A percentile compares a stretch with the other conserved stretches of the same genome.
Evolutionary conservation across 2,329 filamentous ascomycete genomes (phyloP).

Genomic region (Bipolaris gigantea): DNA sequence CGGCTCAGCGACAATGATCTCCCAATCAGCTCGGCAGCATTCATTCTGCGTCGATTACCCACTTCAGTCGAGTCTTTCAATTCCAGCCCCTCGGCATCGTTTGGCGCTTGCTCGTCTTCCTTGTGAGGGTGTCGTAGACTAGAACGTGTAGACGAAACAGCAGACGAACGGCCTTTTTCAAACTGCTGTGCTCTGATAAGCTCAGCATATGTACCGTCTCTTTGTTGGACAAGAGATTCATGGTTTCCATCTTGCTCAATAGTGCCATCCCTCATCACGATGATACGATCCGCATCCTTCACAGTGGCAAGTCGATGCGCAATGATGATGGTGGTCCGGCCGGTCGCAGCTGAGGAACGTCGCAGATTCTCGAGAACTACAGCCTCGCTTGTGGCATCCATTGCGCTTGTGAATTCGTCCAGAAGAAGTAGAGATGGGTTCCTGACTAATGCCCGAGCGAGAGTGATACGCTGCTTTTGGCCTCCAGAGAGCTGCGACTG

Average conservation of each 20-base stretch:
- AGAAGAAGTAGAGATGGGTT: slow-evolving; percentile 40
- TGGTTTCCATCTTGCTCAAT: slow-evolving; percentile 39
- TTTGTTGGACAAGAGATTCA: slow-evolving; percentile 30
- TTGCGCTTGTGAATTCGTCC: slow-evolving; percentile 44
- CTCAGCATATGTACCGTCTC: slow-evolving; percentile 36
- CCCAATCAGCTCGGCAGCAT: slow-evolving; percentile 21
- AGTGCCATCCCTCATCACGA: slow-evolving; percentile 41
- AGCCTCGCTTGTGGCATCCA: slow-evolving; percentile 34
- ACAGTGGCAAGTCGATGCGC: slow-evolving; percentile 44
- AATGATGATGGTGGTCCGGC: slow-evolving; percentile 43
- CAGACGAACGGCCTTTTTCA: slow-evolving; percentile 33
- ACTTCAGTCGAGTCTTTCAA: neutral
- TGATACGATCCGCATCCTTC: slow-evolving; percentile 42
- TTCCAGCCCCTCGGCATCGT: neutral
- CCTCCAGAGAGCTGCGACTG: slow-evolving; percentile 43
- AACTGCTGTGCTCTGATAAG: slow-evolving; percentile 43
- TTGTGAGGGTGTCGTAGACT: slow-evolving; percentile 16
- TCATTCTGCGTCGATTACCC: slow-evolving; percentile 15
- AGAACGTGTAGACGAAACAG: slow-evolving; percentile 28
- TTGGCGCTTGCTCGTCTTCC: slow-evolving; percentile 9
- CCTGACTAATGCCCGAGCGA: slow-evolving; percentile 42
- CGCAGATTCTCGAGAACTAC: slow-evolving; percentile 38
- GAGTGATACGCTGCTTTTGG: slow-evolving; percentile 44
- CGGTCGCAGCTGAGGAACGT: slow-evolving; percentile 29
- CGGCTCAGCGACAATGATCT: slow-evolving; percentile 37